Conservation (phyloP, 345 rosid species). For the Cochlearia excelsa region DNA sequence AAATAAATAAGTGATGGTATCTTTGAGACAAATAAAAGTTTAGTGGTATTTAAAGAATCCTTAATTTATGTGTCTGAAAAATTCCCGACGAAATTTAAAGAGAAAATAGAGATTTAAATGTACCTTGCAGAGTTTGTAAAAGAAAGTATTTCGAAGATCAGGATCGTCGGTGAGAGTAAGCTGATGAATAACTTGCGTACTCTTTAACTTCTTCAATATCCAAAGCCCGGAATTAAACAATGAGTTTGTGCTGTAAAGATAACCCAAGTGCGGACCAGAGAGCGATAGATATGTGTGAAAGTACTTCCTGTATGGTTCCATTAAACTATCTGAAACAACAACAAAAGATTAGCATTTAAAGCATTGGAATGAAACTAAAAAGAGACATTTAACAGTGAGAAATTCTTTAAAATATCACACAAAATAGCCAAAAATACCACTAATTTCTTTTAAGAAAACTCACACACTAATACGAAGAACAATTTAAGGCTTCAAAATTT, state of each 20-base stretch:
- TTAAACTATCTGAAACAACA: conserved; percentile 54
- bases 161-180: conserved; percentile 93
- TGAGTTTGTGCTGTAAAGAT: conserved; percentile 90
- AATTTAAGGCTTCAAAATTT: too few relatives aligned
- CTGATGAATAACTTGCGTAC: conserved; percentile 93
- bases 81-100: too few relatives aligned
- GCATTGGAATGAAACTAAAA: too few relatives aligned
- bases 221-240: conserved; percentile 94
- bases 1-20: too few relatives aligned
- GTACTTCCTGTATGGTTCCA: conserved; percentile 79
- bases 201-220: conserved; percentile 90
- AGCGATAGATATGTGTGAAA: conserved; percentile 75
- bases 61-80: too few relatives aligned
- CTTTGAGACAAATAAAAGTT: too few relatives aligned
- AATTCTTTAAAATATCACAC: conserved; percentile 1
- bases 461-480: too few relatives aligned
- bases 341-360: too few relatives aligned
- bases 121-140: conserved; percentile 89
- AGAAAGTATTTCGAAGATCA: conserved; percentile 72
- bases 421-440: not conserved
- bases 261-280: conserved; percentile 98
- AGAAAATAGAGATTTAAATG: not conserved
- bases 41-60: too few relatives aligned
- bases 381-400: too few relatives aligned
- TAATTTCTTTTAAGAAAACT: too few relatives aligned